A percentile compares a stretch with the other conserved stretches of the same genome.
Evolutionary conservation across 2,329 filamentous ascomycete species (phyloP).

Genomic region (Paraphaeosphaeria minitans): DNA sequence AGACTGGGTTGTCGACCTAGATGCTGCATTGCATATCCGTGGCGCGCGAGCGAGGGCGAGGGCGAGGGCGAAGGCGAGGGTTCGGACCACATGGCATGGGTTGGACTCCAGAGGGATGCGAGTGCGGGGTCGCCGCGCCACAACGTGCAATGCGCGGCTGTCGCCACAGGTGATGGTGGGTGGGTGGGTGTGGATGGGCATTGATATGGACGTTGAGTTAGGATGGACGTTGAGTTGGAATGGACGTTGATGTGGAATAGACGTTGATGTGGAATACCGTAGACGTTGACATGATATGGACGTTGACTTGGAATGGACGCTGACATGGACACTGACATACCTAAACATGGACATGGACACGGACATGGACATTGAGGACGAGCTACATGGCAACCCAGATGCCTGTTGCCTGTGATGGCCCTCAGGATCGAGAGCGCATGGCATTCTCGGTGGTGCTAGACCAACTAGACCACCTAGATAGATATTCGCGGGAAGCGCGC

Average conservation of each 20-base stretch:
- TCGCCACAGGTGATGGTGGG: not conserved
- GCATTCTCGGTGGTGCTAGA: not conserved
- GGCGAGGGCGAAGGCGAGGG: too few relatives aligned
- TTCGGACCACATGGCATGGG: conserved; percentile 7
- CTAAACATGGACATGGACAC: too few relatives aligned
- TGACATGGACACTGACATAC: too few relatives aligned
- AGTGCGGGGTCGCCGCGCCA: conserved; percentile 13
- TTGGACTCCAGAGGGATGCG: not conserved
- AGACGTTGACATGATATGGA: too few relatives aligned
- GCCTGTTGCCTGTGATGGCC: not conserved
- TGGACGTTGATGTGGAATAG: too few relatives aligned
- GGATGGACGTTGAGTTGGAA: too few relatives aligned
- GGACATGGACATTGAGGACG: not conserved
- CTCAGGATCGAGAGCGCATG: not conserved
- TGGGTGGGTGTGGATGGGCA: too few relatives aligned
- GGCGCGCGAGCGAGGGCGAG: too few relatives aligned
- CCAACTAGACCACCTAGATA: too few relatives aligned
- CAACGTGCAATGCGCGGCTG: conserved; percentile 9
- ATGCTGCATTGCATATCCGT: conserved; percentile 12
- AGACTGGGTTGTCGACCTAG: too few relatives aligned
- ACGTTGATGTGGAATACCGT: too few relatives aligned
- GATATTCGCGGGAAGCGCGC: conserved; percentile 15
- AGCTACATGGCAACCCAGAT: not conserved
- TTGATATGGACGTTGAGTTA: not conserved
- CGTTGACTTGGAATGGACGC: too few relatives aligned